phyloP scores from a whole-genome alignment of 257 asterid genomes.

The Datura wrightii region DNA sequence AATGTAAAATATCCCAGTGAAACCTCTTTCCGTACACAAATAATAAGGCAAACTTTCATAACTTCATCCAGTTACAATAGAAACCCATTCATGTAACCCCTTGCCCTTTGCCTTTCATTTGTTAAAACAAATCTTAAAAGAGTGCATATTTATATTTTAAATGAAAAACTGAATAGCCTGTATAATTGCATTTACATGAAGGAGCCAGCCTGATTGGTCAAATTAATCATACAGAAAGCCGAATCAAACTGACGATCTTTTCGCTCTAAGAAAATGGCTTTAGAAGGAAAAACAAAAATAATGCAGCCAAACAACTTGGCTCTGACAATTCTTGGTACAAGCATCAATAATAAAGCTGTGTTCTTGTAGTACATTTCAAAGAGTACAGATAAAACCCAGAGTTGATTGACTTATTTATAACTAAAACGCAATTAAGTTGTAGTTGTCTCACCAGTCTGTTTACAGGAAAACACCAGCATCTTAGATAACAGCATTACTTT shows the following conservation, averaged over 20 bases:
- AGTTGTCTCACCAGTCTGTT: neutral
- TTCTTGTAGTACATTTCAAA: neutral
- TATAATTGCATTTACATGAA: neutral
- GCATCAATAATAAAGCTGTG: neutral
- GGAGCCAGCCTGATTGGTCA: neutral
- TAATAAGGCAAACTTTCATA: neutral
- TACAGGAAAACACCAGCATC: neutral
- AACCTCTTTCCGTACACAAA: neutral
- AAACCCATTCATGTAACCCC: neutral
- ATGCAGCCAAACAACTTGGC: neutral
- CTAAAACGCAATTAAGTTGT: neutral
- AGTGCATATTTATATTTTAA: neutral
- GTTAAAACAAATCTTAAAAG: constrained; percentile 5
- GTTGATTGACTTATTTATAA: neutral
- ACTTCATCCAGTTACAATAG: neutral
- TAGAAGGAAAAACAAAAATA: neutral
- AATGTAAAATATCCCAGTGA: neutral
- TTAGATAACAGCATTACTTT: neutral
- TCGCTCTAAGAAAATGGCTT: neutral
- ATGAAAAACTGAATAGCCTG: neutral
- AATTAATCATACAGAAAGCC: neutral
- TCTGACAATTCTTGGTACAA: constrained; percentile 7
- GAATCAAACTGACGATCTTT: neutral
- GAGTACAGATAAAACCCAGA: neutral
- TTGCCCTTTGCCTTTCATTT: neutral